Conservation (phyloP, 1,284 basidiomycete genomes). For the Sporisorium reilianum region DNA sequence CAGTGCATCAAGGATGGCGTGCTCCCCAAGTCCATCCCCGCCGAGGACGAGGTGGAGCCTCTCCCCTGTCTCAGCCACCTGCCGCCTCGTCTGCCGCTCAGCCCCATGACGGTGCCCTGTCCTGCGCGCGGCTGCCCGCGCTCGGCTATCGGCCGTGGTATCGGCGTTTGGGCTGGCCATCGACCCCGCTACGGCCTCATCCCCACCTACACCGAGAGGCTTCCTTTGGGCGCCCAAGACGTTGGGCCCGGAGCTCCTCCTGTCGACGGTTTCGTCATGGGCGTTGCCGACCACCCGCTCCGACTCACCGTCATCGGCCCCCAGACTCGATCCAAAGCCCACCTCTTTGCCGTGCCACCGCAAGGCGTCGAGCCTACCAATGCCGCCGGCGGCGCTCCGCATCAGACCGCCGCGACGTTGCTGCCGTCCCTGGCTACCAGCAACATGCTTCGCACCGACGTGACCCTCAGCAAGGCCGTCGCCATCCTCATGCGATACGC, state of each 20-base stretch:
- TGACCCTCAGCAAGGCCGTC: constrained; percentile 61
- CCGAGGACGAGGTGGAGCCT: constrained; percentile 23
- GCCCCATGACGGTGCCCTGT: constrained; percentile 57
- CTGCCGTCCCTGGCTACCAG: constrained; percentile 44
- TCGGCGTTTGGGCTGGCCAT: constrained; percentile 61
- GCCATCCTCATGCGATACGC: constrained; percentile 49
- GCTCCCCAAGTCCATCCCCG: constrained; percentile 25
- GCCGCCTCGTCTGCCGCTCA: constrained; percentile 59
- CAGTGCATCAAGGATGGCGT: constrained; percentile 50
- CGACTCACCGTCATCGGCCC: constrained; percentile 57
- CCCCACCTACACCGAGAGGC: constrained; percentile 41
- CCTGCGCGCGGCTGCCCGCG: constrained; percentile 53
- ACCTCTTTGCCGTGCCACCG: constrained; percentile 47
- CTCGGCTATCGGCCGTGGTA: constrained; percentile 59
- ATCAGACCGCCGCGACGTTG: constrained; percentile 25
- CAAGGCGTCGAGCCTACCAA: constrained; percentile 29
- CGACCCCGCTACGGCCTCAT: constrained; percentile 48
- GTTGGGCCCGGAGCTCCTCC: constrained; percentile 51
- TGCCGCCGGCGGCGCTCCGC: constrained; percentile 3
- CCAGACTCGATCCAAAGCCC: constrained; percentile 49
- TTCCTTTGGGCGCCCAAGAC: constrained; percentile 30
- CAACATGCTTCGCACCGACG: constrained; percentile 56
- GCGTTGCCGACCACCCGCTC: constrained; percentile 51
- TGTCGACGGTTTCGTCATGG: constrained; percentile 62
- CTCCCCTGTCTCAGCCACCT: constrained; percentile 49